Conservation (phyloP, 2,329 filamentous ascomycete genomes). For the Ophiosphaerella herpotricha region DNA sequence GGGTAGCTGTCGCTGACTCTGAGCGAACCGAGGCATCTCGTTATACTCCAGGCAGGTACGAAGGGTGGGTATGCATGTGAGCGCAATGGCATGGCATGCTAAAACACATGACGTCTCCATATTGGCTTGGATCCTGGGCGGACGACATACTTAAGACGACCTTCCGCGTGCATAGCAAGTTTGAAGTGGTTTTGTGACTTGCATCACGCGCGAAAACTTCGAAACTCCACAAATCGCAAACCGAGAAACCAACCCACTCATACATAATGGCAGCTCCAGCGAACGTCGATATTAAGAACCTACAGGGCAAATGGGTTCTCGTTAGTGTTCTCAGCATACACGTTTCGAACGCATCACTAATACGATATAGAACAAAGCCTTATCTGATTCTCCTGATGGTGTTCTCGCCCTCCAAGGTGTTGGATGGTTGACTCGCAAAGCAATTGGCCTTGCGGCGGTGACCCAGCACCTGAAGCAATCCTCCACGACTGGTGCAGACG, state of each 20-base stretch:
- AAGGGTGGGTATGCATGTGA: slow-evolving; percentile 13
- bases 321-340: slow-evolving; percentile 21
- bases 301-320: slow-evolving; percentile 47
- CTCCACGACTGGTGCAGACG: slow-evolving; percentile 23
- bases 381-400: slow-evolving; percentile 71
- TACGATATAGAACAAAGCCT: slow-evolving; percentile 67
- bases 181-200: neutral
- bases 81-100: slow-evolving; percentile 9
- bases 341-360: neutral
- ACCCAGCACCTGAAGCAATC: slow-evolving; percentile 61
- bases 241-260: neutral
- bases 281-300: slow-evolving; percentile 37
- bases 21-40: slow-evolving; percentile 23
- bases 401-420: slow-evolving; percentile 66
- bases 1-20: slow-evolving; percentile 17
- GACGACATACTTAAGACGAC: slow-evolving; percentile 15
- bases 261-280: slow-evolving; percentile 45
- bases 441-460: slow-evolving; percentile 70
- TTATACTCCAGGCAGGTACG: slow-evolving; percentile 14
- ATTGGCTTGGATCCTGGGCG: slow-evolving; percentile 14
- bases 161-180: neutral
- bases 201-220: slow-evolving; percentile 2
- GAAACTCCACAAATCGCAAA: neutral
- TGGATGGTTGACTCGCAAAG: slow-evolving; percentile 71
- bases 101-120: slow-evolving; percentile 7